These are phyloP conservation scores for Vitis hybrid DNA, from an alignment of 177 flowering plant genomes.

Conservation along the genomic window DNA sequence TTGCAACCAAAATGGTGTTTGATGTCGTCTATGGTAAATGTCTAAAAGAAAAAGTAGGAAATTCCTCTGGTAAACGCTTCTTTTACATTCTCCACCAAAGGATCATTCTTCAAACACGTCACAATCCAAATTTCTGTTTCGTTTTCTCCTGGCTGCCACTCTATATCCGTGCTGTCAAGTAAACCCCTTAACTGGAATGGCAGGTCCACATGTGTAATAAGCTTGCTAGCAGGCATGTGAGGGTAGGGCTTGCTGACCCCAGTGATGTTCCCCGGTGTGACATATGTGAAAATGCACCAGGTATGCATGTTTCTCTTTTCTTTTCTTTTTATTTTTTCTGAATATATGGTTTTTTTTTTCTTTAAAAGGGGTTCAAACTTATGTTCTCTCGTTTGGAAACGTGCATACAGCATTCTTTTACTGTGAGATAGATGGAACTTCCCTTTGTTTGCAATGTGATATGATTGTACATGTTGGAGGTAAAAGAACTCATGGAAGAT, in stretches of 20 bases:
- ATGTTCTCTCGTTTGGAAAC: conserved; percentile 14
- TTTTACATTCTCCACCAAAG: neutral
- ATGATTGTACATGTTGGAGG: conserved; percentile 97
- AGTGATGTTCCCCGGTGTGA: conserved; percentile 85
- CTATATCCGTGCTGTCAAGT: neutral
- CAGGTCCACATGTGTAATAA: conserved; percentile 98
- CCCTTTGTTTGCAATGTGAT: conserved; percentile 95
- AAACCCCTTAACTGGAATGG: conserved; percentile 17
- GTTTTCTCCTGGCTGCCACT: neutral
- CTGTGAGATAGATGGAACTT: conserved; percentile 89
- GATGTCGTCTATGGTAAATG: too few species aligned
- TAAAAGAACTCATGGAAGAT: conserved; percentile 89
- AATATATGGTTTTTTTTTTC: neutral
- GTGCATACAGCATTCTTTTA: conserved; percentile 80
- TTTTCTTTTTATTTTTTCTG: neutral
- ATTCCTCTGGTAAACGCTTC: neutral
- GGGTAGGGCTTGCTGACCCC: conserved; percentile 83
- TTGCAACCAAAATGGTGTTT: too few species aligned
- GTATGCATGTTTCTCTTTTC: conserved; percentile 32
- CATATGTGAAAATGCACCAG: conserved; percentile 95
- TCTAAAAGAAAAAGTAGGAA: neutral
- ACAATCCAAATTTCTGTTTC: neutral
- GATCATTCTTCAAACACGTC: neutral
- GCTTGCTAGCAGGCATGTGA: conserved; percentile 87
- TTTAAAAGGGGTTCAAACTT: neutral